Evolutionary conservation across 345 rosid species (phyloP).

Genomic region (Anastatica hierochuntica): DNA sequence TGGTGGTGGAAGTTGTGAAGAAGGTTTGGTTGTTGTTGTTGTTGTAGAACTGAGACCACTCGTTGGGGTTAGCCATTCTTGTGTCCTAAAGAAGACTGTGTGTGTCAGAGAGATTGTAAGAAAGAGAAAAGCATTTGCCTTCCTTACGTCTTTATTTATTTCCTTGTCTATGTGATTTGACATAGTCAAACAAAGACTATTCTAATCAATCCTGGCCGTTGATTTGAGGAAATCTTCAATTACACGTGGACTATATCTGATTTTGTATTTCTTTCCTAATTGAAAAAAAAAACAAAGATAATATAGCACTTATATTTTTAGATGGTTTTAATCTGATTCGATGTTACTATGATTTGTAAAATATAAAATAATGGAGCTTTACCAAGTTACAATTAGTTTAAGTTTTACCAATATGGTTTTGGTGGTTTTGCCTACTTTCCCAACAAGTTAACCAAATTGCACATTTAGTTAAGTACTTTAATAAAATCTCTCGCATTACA

Average conservation of each 20-base stretch:
- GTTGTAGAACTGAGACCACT: slow-evolving; percentile 59
- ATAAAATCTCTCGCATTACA: slow-evolving; percentile 15
- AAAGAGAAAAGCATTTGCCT: slow-evolving; percentile 22
- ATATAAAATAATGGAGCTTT: background rate
- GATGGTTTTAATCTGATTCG: slow-evolving; percentile 11
- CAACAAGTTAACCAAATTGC: slow-evolving; percentile 17
- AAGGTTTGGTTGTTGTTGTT: slow-evolving; percentile 31
- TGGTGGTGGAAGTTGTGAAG: slow-evolving; percentile 26
- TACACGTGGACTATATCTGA: slow-evolving; percentile 18
- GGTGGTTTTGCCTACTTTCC: slow-evolving; percentile 14
- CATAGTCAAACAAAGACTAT: slow-evolving; percentile 32
- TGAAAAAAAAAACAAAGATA: background rate
- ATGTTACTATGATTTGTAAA: background rate
- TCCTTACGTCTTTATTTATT: slow-evolving; percentile 14
- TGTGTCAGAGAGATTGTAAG: slow-evolving; percentile 3
- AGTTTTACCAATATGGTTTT: background rate
- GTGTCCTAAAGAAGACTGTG: slow-evolving; percentile 18
- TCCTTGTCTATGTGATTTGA: slow-evolving; percentile 5
- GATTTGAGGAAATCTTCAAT: slow-evolving; percentile 3
- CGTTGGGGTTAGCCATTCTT: slow-evolving; percentile 56
- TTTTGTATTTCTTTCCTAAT: slow-evolving; percentile 12
- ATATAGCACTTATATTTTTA: background rate
- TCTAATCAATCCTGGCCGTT: slow-evolving; percentile 25
- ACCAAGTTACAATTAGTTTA: slow-evolving; percentile 6
- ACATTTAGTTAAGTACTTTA: background rate